These are phyloP conservation scores for Globisporangium radiosum DNA, from an alignment of 352 stramenopile species.

Conservation along the genomic window DNA sequence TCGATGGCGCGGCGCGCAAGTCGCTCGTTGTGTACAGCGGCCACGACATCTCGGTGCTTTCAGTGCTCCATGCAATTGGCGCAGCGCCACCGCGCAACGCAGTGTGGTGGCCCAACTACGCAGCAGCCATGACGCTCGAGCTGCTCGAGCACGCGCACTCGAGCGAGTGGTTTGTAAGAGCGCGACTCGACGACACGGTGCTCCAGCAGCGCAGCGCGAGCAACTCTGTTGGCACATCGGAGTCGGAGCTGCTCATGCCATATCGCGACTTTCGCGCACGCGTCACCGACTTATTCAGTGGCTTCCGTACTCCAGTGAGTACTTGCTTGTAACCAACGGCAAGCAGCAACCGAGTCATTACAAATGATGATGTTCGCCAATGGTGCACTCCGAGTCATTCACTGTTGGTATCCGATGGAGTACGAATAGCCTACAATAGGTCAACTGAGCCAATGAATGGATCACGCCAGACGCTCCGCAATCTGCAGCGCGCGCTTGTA, in stretches of 20 bases:
- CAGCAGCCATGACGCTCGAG: constrained; percentile 56
- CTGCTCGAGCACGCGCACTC: constrained; percentile 50
- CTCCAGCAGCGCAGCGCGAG: constrained; percentile 16
- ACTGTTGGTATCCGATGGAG: no score
- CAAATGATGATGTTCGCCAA: not conserved
- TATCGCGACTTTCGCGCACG: constrained; percentile 37
- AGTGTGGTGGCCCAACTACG: constrained; percentile 70
- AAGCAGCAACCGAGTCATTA: not conserved
- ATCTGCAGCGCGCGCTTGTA: constrained; percentile 80
- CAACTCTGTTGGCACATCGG: not conserved
- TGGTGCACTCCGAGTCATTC: not conserved
- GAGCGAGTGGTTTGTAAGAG: constrained; percentile 50
- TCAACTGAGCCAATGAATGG: no score
- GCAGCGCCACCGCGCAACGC: constrained; percentile 35
- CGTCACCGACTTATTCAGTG: constrained; percentile 22
- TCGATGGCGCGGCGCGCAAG: constrained; percentile 22
- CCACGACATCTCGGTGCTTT: constrained; percentile 75
- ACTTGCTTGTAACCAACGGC: not conserved
- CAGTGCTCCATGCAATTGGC: constrained; percentile 60
- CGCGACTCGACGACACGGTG: constrained; percentile 40
- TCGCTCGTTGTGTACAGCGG: constrained; percentile 78
- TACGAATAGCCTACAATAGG: no score
- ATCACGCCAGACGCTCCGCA: constrained; percentile 40
- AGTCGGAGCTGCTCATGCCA: constrained; percentile 16
- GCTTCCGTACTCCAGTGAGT: not conserved